A percentile compares a stretch with the other conserved stretches of the same genome.
phyloP scores from a whole-genome alignment of 2,329 filamentous ascomycete genomes.

The Hysterium pulicare region DNA sequence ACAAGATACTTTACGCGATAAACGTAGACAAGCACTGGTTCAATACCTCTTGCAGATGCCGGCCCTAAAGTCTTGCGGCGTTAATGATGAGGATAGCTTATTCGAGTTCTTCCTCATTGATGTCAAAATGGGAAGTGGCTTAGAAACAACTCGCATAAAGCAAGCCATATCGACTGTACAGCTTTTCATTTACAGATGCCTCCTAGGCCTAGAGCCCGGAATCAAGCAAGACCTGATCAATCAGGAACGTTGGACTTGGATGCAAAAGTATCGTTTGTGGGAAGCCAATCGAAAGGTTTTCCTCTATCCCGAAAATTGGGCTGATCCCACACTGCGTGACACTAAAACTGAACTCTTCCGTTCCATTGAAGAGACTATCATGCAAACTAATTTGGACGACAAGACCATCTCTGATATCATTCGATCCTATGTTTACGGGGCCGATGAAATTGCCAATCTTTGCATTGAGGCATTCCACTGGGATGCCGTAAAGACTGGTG shows the following conservation, averaged over 20 bases:
- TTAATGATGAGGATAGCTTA: slow-evolving; percentile 19
- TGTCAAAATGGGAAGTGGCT: slow-evolving; percentile 23
- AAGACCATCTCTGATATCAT: no score
- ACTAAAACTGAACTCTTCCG: slow-evolving; percentile 26
- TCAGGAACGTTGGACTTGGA: slow-evolving; percentile 21
- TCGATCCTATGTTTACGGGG: no score
- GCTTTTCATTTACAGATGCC: slow-evolving; percentile 28
- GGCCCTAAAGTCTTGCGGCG: background rate
- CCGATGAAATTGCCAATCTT: no score
- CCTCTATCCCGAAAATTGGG: slow-evolving; percentile 35
- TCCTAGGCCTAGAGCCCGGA: slow-evolving; percentile 25
- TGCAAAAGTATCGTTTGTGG: slow-evolving; percentile 22
- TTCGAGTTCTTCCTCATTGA: slow-evolving; percentile 33
- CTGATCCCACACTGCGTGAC: slow-evolving; percentile 29
- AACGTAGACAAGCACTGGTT: slow-evolving; percentile 4
- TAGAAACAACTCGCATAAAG: slow-evolving; percentile 30
- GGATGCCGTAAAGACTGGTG: no score
- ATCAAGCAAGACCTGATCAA: background rate
- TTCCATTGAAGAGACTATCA: no score
- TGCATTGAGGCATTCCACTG: no score
- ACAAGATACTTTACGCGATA: slow-evolving; percentile 2
- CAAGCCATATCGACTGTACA: slow-evolving; percentile 32
- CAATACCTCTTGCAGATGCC: slow-evolving; percentile 2
- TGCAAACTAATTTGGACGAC: no score
- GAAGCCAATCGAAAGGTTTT: slow-evolving; percentile 31